Evolutionary conservation across 768 basidiomycete genomes (phyloP), one percentile per base, ranked within the genome.

Genomic region (Amanita brunnescens): DNA sequence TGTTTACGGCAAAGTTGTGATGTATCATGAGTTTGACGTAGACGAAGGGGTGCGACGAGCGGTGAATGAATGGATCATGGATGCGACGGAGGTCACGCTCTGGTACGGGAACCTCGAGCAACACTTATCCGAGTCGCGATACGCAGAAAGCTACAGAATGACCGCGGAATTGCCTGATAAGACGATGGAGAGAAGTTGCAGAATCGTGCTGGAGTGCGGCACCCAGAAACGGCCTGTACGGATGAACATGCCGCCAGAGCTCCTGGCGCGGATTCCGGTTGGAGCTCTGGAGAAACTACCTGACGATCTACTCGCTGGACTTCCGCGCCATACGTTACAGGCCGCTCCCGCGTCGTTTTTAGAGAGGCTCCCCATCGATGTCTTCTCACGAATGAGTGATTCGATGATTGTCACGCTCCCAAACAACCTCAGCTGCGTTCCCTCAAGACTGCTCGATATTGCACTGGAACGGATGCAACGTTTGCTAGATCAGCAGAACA

Each of bases 271-370:
- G 13, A 9, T 49, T 12, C 38, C 49, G 12, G 18, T 23, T 12
- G 24, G 26, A 13, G 18, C 40, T 20, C 37, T 49, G 13, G 49
- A 49, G 16, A 49, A 49, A 40, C 7, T 38, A 24, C 49, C 49
- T 8, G 49, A 13, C 37, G 49, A 39, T 41, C 20, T 37, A 14
- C 12, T 37, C 1, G 33, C 18, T 16, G 37, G 37, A 21, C 6
- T 29, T 5, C 47, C 47, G 2, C 1, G 6, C 5, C 21, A 38
- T 16, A 2, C 16, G 14, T n/a, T 48, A n/a, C 8, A n/a, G 21
- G 35, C 34, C 14, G 47, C 34, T 10, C 34, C 46, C 12, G 33
- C 12, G 12, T 18, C 34, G 13, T 16, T 37, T 14, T 24, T 35
- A 16, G 18, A 49, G 29, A 49, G 20, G 16, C 13, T 49, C 16